These are phyloP conservation scores for Myxozyma sirexii DNA, from an alignment of 805 yeast species.

Conservation along the genomic window DNA sequence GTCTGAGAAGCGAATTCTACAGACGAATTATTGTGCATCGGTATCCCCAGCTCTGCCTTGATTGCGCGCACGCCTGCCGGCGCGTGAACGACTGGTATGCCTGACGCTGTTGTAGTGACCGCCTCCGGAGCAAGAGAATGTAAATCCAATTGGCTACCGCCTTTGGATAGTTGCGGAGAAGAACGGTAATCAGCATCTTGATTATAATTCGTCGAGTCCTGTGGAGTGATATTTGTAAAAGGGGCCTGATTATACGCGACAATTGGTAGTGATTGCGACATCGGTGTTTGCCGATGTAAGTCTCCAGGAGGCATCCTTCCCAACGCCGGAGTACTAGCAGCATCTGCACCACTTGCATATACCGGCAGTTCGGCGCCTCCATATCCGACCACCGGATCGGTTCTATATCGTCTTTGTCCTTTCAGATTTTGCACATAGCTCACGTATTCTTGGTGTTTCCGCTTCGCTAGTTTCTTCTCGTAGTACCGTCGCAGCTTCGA, in stretches of 20 bases:
- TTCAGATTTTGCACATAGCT: not conserved
- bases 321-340: not conserved
- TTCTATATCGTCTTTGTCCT: not conserved
- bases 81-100: not conserved
- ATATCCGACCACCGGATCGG: conserved; percentile 5
- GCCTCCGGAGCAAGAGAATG: not conserved
- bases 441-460: conserved; percentile 2
- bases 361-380: conserved; percentile 8
- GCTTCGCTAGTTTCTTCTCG: conserved; percentile 11
- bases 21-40: not conserved
- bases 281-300: not conserved
- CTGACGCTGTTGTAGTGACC: not conserved
- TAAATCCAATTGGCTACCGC: not conserved
- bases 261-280: not conserved
- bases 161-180: not conserved
- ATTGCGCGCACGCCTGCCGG: conserved; percentile 5
- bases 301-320: not conserved
- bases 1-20: not conserved
- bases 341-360: not conserved
- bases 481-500: conserved; percentile 5
- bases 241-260: not conserved
- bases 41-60: conserved; percentile 3
- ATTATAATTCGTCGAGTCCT: not conserved
- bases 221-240: not conserved
- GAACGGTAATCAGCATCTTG: not conserved